These are phyloP conservation scores for Dryadomyces quercus-mongolicae DNA, from an alignment of 2,329 filamentous ascomycete species.

Conservation along the genomic window DNA sequence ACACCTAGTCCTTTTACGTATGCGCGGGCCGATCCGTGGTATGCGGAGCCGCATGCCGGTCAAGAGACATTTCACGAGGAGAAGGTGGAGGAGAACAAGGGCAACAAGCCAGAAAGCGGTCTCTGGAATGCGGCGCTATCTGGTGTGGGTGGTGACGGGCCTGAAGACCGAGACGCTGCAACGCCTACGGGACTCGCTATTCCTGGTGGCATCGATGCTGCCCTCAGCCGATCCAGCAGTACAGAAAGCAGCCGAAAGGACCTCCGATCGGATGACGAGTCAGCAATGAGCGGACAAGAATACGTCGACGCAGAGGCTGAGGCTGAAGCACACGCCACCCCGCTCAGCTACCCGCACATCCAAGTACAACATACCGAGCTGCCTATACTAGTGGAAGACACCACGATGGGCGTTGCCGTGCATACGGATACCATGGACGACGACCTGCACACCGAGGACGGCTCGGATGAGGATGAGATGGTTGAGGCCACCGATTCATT, in stretches of 20 bases:
- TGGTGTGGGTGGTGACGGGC: conserved; percentile 16
- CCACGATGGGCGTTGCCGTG: too few species aligned
- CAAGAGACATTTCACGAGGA: not conserved
- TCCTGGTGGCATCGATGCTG: not conserved
- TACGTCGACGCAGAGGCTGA: conserved; percentile 11
- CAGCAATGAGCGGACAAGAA: conserved; percentile 3
- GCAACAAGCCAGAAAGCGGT: conserved; percentile 11
- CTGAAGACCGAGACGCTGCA: not conserved
- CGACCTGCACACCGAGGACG: conserved; percentile 29
- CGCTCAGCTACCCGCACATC: conserved; percentile 9
- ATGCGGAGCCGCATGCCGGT: conserved; percentile 20
- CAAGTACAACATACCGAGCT: not conserved
- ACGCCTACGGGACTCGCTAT: not conserved
- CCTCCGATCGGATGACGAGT: conserved; percentile 16
- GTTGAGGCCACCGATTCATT: conserved; percentile 19
- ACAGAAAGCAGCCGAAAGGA: not conserved
- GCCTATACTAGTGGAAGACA: conserved; percentile 2
- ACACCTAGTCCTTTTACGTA: conserved; percentile 71
- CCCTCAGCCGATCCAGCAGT: conserved; percentile 3
- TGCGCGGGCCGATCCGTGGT: conserved; percentile 45
- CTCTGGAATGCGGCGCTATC: conserved; percentile 19
- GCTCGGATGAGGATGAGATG: conserved; percentile 16
- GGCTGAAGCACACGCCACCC: conserved; percentile 15
- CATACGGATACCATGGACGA: conserved; percentile 22
- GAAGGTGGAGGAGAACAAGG: not conserved